Evolutionary conservation across 148 eudicot genomes (phyloP).

Genomic region (Amaranthus cruentus): DNA sequence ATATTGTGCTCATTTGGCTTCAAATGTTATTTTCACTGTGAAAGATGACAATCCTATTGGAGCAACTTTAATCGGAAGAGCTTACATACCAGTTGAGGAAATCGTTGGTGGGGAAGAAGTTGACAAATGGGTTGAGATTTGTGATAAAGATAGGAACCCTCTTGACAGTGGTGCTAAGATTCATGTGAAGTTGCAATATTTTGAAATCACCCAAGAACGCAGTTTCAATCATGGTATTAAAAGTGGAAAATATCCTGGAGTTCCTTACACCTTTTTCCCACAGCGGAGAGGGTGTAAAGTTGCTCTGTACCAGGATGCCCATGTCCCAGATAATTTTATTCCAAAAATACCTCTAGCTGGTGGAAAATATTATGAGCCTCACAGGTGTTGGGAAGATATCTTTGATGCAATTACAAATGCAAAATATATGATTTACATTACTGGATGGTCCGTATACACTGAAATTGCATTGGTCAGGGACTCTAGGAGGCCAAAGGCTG

Average conservation of each 20-base stretch:
- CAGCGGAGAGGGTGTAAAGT: constrained; percentile 68
- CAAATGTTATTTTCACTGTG: constrained; percentile 57
- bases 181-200: constrained; percentile 62
- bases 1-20: constrained; percentile 62
- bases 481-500: constrained; percentile 57
- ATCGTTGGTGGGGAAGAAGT: constrained; percentile 53
- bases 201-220: constrained; percentile 49
- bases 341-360: constrained; percentile 70
- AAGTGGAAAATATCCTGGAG: constrained; percentile 62
- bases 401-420: constrained; percentile 71
- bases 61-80: constrained; percentile 72
- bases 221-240: constrained; percentile 54
- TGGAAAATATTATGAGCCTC: constrained; percentile 62
- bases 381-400: constrained; percentile 81
- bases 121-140: constrained; percentile 63
- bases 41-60: constrained; percentile 79
- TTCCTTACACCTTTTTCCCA: constrained; percentile 62
- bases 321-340: constrained; percentile 60
- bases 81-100: constrained; percentile 56
- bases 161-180: constrained; percentile 47
- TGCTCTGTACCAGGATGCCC: constrained; percentile 72
- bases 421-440: constrained; percentile 65
- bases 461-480: constrained; percentile 59
- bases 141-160: constrained; percentile 59
- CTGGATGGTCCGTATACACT: constrained; percentile 84